phyloP scores from a whole-genome alignment of 2,329 filamentous ascomycete species.

The Paecilomyces dactylethromorphus region DNA sequence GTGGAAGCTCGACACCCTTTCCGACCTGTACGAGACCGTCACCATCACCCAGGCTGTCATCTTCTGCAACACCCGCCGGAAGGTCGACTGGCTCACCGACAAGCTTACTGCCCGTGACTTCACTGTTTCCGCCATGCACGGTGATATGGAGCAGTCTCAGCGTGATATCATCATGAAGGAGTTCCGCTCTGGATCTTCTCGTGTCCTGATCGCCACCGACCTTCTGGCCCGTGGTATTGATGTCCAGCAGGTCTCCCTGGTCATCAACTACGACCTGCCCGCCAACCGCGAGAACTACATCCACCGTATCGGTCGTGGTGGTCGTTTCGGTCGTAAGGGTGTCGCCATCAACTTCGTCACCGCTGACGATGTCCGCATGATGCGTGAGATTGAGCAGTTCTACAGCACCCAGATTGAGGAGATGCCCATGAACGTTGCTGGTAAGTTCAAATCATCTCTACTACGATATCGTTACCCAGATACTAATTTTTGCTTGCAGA shows the following conservation, averaged over 20 bases:
- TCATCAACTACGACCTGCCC: conserved; percentile 99
- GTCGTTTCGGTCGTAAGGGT: conserved; percentile 99
- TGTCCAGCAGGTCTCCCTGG: conserved; percentile 97
- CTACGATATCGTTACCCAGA: conserved; percentile 2
- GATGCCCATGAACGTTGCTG: conserved; percentile 92
- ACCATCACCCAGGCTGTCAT: conserved; percentile 99
- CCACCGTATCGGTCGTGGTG: conserved; percentile 98
- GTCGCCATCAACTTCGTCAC: conserved; percentile 99
- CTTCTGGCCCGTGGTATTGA: conserved; percentile 98
- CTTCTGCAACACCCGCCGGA: conserved; percentile 99
- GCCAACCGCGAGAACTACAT: conserved; percentile 99
- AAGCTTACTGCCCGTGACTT: conserved; percentile 98
- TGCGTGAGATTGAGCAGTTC: conserved; percentile 99
- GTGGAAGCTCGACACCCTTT: conserved; percentile 99
- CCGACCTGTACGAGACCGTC: conserved; percentile 97
- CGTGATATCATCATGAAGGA: conserved; percentile 99
- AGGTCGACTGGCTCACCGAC: conserved; percentile 99
- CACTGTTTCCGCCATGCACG: conserved; percentile 99
- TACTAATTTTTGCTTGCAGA: conserved; percentile 18
- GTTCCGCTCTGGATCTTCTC: conserved; percentile 97
- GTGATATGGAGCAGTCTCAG: conserved; percentile 97
- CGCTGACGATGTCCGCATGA: conserved; percentile 97
- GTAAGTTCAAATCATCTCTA: conserved; percentile 36
- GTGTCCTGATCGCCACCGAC: conserved; percentile 97
- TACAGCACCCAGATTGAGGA: conserved; percentile 99